Evolutionary conservation across 305 asterid species (phyloP), one percentile per base, ranked within the genome.

Genomic region (Solanum hybrid): DNA sequence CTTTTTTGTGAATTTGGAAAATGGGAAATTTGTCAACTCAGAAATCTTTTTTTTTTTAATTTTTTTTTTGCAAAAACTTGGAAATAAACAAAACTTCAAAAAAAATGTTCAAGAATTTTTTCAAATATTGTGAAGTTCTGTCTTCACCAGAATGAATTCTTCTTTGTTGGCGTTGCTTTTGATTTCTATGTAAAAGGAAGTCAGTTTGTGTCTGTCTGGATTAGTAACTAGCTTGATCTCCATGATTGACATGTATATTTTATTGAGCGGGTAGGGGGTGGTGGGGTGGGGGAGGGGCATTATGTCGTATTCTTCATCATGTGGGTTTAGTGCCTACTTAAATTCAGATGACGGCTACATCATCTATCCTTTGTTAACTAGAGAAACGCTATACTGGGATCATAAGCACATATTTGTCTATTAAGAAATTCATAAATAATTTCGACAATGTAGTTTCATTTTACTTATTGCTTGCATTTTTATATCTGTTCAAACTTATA

Each of bases 401-500:
- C 28, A 78, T 22, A 35, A 22, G 57, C 83, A 35, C n/a, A 39
- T 79, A 79, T 37, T n/a, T 80, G 34, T 80, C 24, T 39, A 80
- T 79, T 80, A 3, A 37, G 28, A 80, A 64, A 37, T 80, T 5
- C 86, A 80, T 80, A 4, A 37, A 13, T 16, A 80, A 80, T 31
- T 81, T 85, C 31, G 20, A 42, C 39, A 18, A 31, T 33, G 13
- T 57, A 18, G 24, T 61, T 85, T 85, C 67, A 33, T 85, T 31
- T 31, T 85, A 61, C 76, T 31, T 85, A 16, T 33, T 57, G 76
- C 88, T 57, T 57, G n/a, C 39, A 33, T 31, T 85, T 57, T 4
- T 61, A 20, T 57, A 57, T 57, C 76, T 26, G 33, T 85, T 85
- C 89, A 87, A 74, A 73, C 31, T 18, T 71, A 90, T 93, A 97